These are phyloP conservation scores for Coemansia biformis DNA, from an alignment of 192 early-diverging fungal genomes.

Conservation along the genomic window DNA sequence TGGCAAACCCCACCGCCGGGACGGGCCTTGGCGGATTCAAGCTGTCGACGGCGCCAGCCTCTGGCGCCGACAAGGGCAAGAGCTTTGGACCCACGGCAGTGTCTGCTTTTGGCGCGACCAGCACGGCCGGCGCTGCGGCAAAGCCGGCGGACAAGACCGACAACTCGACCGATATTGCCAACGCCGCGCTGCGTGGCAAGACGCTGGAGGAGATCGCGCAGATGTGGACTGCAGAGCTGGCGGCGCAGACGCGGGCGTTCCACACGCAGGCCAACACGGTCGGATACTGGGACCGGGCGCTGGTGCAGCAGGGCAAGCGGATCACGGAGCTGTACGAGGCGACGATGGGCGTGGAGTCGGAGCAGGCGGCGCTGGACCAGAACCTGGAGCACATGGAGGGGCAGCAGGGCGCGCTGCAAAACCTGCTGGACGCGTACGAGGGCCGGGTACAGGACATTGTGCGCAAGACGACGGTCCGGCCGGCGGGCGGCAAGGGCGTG, in stretches of 20 bases:
- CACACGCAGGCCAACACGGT: conserved; percentile 80
- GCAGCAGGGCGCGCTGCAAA: conserved; percentile 77
- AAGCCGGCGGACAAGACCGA: conserved; percentile 51
- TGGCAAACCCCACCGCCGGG: conserved; percentile 30
- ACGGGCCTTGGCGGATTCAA: conserved; percentile 43
- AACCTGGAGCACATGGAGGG: conserved; percentile 81
- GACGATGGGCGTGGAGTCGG: conserved; percentile 63
- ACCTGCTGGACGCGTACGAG: conserved; percentile 79
- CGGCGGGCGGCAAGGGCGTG: conserved; percentile 37
- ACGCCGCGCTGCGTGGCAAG: conserved; percentile 52
- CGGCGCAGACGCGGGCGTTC: conserved; percentile 74
- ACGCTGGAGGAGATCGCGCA: conserved; percentile 88
- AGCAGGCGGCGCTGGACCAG: conserved; percentile 77
- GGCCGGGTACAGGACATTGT: conserved; percentile 44
- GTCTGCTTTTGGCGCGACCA: background rate
- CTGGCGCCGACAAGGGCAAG: conserved; percentile 5
- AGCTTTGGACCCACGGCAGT: background rate
- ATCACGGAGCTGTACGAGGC: conserved; percentile 73
- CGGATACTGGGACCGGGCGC: conserved; percentile 73
- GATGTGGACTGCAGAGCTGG: conserved; percentile 83
- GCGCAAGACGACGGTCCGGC: conserved; percentile 53
- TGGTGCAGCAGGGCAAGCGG: conserved; percentile 78
- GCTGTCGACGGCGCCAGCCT: conserved; percentile 26
- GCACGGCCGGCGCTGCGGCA: conserved; percentile 17
- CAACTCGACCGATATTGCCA: conserved; percentile 52